A percentile compares a stretch with the other conserved stretches of the same genome.
phyloP scores from a whole-genome alignment of 2,329 filamentous ascomycete species.

The Dothistroma pini region DNA sequence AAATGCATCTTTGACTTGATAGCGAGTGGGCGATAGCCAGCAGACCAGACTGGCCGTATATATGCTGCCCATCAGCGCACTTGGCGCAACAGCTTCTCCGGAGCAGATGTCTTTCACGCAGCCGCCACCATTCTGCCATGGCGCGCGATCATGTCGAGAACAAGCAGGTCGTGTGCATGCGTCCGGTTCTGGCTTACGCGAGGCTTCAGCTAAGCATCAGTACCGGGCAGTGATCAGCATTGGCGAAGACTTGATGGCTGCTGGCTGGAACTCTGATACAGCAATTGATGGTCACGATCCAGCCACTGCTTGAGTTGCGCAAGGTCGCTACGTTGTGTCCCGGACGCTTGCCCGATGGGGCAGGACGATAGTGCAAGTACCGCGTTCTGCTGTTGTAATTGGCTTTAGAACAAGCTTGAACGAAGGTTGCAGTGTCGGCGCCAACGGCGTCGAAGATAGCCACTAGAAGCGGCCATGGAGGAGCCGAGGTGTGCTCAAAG shows the following conservation, averaged over 20 bases:
- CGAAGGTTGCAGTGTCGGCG: not conserved
- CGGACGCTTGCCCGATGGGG: not conserved
- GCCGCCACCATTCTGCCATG: slow-evolving; percentile 1
- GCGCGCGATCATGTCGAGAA: slow-evolving; percentile 16
- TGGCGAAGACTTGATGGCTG: not conserved
- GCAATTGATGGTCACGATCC: not conserved
- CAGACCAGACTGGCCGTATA: not conserved
- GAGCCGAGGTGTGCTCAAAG: not conserved
- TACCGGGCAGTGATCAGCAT: slow-evolving; percentile 17
- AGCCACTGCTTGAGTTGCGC: not conserved
- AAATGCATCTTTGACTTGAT: slow-evolving; percentile 18
- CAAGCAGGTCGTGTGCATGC: slow-evolving; percentile 19
- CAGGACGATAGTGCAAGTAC: not conserved
- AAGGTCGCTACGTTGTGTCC: not conserved
- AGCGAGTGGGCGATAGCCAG: slow-evolving; percentile 12
- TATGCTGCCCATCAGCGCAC: not conserved
- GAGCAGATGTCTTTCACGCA: not conserved
- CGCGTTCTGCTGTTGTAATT: not conserved
- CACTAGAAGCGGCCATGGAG: not conserved
- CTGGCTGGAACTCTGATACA: not conserved
- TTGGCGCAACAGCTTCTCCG: not conserved
- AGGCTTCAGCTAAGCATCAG: slow-evolving; percentile 17
- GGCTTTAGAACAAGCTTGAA: not conserved
- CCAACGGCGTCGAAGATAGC: not conserved
- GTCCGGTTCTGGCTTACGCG: not conserved